phyloP scores from a whole-genome alignment of 1,284 basidiomycete species.

The Tausonia pullulans region DNA sequence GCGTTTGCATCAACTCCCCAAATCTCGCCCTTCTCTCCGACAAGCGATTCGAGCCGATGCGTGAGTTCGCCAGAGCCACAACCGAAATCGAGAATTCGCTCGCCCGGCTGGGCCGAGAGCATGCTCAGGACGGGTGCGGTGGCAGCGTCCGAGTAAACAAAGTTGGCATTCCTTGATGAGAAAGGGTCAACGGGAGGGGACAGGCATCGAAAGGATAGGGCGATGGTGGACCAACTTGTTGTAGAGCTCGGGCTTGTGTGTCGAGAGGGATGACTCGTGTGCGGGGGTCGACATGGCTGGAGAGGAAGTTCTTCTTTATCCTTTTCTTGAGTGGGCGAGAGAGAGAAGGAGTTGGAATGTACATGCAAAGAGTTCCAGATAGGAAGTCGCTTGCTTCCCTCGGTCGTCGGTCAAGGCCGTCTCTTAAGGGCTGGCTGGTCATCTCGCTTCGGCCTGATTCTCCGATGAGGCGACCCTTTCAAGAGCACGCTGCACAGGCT shows the following conservation, averaged over 20 bases:
- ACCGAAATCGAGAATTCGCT: slow-evolving; percentile 64
- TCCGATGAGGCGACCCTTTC: too few relatives aligned
- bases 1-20: slow-evolving; percentile 58
- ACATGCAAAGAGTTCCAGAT: too few relatives aligned
- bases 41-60: slow-evolving; percentile 43
- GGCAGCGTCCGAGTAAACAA: slow-evolving; percentile 60
- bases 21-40: slow-evolving; percentile 47
- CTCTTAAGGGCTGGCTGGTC: too few relatives aligned
- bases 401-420: too few relatives aligned
- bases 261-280: slow-evolving; percentile 18
- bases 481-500: too few relatives aligned
- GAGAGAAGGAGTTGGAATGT: too few relatives aligned
- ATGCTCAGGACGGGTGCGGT: slow-evolving; percentile 51
- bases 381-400: too few relatives aligned
- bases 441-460: too few relatives aligned
- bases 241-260: slow-evolving; percentile 30
- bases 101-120: slow-evolving; percentile 51
- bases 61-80: slow-evolving; percentile 74
- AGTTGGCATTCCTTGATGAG: slow-evolving; percentile 37
- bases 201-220: neutral
- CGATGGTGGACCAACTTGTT: slow-evolving; percentile 13
- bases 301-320: too few relatives aligned
- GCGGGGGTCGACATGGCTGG: too few relatives aligned
- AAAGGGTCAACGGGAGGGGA: neutral
- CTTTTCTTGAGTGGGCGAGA: too few relatives aligned